Evolutionary conservation across 371 early-diverging fungal species (phyloP).

Genomic region (Fennellomyces sp.): DNA sequence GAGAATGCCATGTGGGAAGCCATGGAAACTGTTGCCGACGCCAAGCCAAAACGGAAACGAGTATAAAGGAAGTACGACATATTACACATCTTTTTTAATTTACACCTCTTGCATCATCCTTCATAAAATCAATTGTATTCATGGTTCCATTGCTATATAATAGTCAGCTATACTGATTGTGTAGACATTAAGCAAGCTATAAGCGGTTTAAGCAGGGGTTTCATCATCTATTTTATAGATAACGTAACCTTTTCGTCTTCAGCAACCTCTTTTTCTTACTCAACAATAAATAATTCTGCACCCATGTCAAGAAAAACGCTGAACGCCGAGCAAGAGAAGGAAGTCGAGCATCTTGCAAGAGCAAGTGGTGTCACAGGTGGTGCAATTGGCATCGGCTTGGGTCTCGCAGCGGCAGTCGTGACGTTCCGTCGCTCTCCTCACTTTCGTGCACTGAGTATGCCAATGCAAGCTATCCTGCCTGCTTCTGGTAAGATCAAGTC

Average conservation of each 20-base stretch:
- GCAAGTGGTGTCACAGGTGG: conserved; percentile 43
- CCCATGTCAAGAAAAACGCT: conserved; percentile 4
- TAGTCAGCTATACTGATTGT: too few relatives aligned
- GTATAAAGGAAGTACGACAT: background rate
- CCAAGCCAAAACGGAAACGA: conserved; percentile 13
- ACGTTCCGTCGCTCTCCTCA: conserved; percentile 36
- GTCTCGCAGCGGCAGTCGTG: conserved; percentile 33
- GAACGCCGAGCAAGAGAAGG: conserved; percentile 33
- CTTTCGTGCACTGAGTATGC: conserved; percentile 38
- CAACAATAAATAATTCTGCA: background rate
- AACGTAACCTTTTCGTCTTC: background rate
- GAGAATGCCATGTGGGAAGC: conserved; percentile 60
- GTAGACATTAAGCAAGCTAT: too few relatives aligned
- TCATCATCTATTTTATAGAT: background rate
- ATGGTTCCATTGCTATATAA: background rate
- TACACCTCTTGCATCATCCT: background rate
- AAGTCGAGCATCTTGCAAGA: conserved; percentile 18
- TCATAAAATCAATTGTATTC: too few relatives aligned
- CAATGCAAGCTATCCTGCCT: conserved; percentile 38
- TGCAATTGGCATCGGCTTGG: conserved; percentile 40
- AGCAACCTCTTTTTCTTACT: background rate
- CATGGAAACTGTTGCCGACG: conserved; percentile 46
- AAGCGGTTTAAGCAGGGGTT: background rate
- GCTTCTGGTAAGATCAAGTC: conserved; percentile 40
- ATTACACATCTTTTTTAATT: background rate